Conservation (phyloP, 805 yeast species). For the Kockiozyma suomiensis region DNA sequence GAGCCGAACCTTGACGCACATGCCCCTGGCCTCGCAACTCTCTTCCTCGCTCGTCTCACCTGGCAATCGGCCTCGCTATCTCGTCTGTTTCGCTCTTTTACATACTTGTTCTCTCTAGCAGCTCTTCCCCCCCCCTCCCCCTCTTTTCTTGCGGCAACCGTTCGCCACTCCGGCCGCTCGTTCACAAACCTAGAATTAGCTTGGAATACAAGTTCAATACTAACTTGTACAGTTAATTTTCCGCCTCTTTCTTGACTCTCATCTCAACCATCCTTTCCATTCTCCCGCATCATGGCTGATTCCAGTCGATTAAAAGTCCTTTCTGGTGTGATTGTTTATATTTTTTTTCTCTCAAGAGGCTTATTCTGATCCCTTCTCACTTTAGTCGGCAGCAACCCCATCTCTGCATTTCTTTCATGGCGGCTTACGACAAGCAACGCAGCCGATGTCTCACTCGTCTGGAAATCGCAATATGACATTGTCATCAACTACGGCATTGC, state of each 20-base stretch:
- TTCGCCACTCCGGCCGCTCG: background rate
- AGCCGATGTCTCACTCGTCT: slow-evolving; percentile 32
- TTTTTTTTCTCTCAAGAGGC: background rate
- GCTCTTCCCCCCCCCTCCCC: background rate
- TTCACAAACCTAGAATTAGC: background rate
- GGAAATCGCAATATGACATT: slow-evolving; percentile 33
- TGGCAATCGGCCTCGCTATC: background rate
- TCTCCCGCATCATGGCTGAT: slow-evolving; percentile 11
- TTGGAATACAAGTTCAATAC: background rate
- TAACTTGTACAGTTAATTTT: background rate
- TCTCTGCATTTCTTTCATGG: slow-evolving; percentile 35
- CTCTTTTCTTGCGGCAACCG: background rate
- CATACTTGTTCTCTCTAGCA: background rate
- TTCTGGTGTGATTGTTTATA: slow-evolving; percentile 7
- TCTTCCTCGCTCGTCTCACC: slow-evolving; percentile 1
- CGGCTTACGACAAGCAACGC: slow-evolving; percentile 31
- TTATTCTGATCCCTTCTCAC: background rate
- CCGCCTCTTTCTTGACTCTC: background rate
- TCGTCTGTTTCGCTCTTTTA: background rate
- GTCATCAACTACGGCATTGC: slow-evolving; percentile 33
- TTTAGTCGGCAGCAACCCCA: slow-evolving; percentile 35
- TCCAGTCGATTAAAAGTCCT: slow-evolving; percentile 15
- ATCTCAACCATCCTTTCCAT: background rate
- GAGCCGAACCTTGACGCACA: slow-evolving; percentile 10
- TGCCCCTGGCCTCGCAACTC: slow-evolving; percentile 13